Evolutionary conservation across 23 red algal species (phyloP), one percentile per base, ranked within the genome.

Genomic region (Porphyridium purpureum): DNA sequence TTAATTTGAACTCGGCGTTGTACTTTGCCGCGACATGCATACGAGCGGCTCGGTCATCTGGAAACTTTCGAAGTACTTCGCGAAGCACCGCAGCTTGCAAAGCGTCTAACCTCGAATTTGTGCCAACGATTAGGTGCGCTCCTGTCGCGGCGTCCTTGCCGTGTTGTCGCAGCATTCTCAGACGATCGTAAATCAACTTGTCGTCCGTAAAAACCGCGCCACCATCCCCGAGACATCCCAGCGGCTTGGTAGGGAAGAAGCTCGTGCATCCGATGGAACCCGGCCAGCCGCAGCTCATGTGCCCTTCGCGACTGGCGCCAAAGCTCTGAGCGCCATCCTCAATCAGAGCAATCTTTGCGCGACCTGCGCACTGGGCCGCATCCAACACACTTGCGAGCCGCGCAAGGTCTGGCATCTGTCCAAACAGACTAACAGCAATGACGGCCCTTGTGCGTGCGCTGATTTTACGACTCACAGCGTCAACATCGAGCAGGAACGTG

Each of bases 321-420:
- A 83, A 83, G 7, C 64, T 71, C 40, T 83, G 77, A 3, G 77
- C 77, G 11, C 77, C 77, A 19, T 83, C 77, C 29, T 83, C 77
- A 60, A 83, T 83, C 56, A 83, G 41, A 19, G 77, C 67, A 65
- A 83, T 83, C 8, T 17, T 44, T 11, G 38, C 38, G 11, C 38
- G 17, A 44, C 17, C 38, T 44, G 11, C 11, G 33, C 48, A 41
- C 17, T 47, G 33, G 20, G 42, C 51, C 27, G 56, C 66, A 28
- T 74, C 77, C 9, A 83, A 27, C 34, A 66, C 66, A 24, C 48
- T 44, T 21, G 52, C 54, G 31, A 83, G 61, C 0, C 40, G 14
- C 7, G 42, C 36, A 14, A 60, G 30, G 52, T 83, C 77, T 31
- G 64, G 49, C 26, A 83, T 55, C 26, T 52, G 29, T 40, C 77